Conservation (phyloP, 1,139 yeast species). For the Meyerozyma athensensis region DNA sequence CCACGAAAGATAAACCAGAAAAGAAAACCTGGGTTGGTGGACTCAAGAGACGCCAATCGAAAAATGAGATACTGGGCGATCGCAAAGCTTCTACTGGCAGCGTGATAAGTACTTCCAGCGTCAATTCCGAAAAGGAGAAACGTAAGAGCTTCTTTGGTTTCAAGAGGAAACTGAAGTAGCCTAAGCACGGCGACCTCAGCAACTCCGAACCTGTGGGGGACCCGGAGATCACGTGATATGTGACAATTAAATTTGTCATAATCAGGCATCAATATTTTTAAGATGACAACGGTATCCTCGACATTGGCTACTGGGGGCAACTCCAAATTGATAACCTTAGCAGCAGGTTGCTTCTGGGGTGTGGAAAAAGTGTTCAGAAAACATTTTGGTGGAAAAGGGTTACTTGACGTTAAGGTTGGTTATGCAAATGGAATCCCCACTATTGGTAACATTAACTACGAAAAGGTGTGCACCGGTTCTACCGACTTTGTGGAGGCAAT, state of each 20-base stretch:
- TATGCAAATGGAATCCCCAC: conserved; percentile 71
- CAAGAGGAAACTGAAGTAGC: conserved; percentile 21
- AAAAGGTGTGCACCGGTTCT: conserved; percentile 67
- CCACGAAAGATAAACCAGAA: conserved; percentile 14
- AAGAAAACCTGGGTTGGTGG: conserved; percentile 45
- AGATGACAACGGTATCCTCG: conserved; percentile 26
- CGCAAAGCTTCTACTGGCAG: conserved; percentile 15
- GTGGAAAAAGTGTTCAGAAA: conserved; percentile 79
- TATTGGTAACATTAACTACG: conserved; percentile 57
- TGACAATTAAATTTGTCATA: not conserved
- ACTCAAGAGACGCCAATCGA: conserved; percentile 32
- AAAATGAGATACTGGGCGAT: conserved; percentile 10
- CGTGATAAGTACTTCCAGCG: conserved; percentile 5
- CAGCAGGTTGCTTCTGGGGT: conserved; percentile 96
- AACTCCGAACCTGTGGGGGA: not conserved
- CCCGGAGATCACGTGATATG: conserved; percentile 1
- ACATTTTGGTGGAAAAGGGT: conserved; percentile 56
- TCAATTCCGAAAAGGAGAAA: conserved; percentile 13
- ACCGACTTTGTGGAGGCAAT: conserved; percentile 76
- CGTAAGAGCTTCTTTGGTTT: conserved; percentile 37
- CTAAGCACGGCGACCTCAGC: too few relatives aligned
- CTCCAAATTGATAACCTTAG: conserved; percentile 55
- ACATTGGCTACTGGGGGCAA: conserved; percentile 32
- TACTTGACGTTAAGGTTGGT: conserved; percentile 79
- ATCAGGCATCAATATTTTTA: not conserved